Evolutionary conservation across 179 eudicot genomes (phyloP).

Genomic region (Spergularia azorica): DNA sequence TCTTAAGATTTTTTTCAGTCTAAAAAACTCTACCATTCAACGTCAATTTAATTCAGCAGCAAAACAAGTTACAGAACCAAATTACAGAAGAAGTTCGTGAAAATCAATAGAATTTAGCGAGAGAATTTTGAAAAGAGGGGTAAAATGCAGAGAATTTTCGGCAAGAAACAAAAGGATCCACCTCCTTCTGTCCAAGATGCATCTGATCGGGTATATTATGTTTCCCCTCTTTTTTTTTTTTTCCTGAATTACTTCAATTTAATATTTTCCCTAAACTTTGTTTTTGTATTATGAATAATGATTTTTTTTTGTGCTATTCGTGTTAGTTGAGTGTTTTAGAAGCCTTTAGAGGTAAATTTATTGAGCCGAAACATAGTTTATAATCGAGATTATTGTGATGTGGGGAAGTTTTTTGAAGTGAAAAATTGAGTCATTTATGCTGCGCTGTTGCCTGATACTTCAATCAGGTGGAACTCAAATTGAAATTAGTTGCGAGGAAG

Average conservation of each 20-base stretch:
- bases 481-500: background rate
- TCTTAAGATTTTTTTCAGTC: background rate
- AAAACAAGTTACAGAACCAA: background rate
- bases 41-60: background rate
- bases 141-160: slow-evolving; percentile 74
- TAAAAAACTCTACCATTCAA: background rate
- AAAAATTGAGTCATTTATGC: background rate
- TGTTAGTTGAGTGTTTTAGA: background rate
- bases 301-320: background rate
- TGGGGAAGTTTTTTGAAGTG: background rate
- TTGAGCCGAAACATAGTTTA: background rate
- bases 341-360: background rate
- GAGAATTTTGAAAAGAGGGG: background rate
- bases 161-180: slow-evolving; percentile 80
- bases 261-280: background rate
- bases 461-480: too few species aligned
- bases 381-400: background rate
- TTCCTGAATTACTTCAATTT: background rate
- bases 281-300: background rate
- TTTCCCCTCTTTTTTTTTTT: background rate
- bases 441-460: background rate
- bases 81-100: background rate
- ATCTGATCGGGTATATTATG: slow-evolving; percentile 61
- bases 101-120: background rate
- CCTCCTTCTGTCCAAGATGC: slow-evolving; percentile 85